A percentile compares a stretch with the other conserved stretches of the same genome.
phyloP scores from a whole-genome alignment of 164 flowering plant genomes.

The Umbellularia californica region DNA sequence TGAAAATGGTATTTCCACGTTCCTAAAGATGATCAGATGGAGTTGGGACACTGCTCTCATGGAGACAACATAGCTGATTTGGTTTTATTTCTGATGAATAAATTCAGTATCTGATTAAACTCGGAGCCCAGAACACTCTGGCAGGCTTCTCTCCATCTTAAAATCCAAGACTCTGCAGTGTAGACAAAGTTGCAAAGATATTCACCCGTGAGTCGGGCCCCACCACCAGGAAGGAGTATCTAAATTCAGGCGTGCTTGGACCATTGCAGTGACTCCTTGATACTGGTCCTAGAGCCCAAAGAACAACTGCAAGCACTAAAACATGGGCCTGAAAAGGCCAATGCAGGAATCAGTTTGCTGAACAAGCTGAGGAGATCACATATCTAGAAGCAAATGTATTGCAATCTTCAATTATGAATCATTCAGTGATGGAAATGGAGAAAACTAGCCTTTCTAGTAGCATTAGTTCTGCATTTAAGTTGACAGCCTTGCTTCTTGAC shows the following conservation, averaged over 20 bases:
- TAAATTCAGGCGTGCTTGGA: slow-evolving; percentile 3
- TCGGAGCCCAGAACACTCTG: not conserved
- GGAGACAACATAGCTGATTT: not conserved
- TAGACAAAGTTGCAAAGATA: not conserved
- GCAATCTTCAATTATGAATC: not conserved
- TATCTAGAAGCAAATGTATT: not conserved
- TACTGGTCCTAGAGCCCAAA: slow-evolving; percentile 32
- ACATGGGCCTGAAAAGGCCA: slow-evolving; percentile 27
- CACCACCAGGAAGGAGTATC: slow-evolving; percentile 32
- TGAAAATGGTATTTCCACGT: too few relatives aligned
- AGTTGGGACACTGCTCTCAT: not conserved
- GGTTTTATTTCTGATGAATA: not conserved
- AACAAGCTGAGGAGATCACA: not conserved
- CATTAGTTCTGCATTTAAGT: too few relatives aligned
- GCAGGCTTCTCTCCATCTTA: not conserved
- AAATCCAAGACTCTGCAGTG: not conserved
- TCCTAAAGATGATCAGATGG: not conserved
- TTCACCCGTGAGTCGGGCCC: slow-evolving; percentile 13
- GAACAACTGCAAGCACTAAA: slow-evolving; percentile 23
- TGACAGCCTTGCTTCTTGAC: too few relatives aligned
- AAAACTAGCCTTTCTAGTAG: not conserved
- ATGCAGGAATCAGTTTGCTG: not conserved
- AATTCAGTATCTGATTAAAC: not conserved
- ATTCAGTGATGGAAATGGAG: not conserved
- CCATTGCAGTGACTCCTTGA: slow-evolving; percentile 10